phyloP scores from a whole-genome alignment of 108 stramenopile species.

The Cyclotella kingstonii region DNA sequence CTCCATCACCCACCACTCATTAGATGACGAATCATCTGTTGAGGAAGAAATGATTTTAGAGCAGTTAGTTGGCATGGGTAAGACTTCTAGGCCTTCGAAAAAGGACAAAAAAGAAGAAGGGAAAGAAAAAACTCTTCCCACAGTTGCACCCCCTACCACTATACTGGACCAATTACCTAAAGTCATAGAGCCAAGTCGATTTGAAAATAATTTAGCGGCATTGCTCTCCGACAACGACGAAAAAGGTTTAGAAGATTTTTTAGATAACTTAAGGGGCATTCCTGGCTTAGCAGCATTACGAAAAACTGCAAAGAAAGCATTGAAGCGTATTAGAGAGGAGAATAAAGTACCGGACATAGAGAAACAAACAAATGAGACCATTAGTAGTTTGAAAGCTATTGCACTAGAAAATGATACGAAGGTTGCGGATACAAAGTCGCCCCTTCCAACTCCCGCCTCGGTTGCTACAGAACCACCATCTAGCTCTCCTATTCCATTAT shows the following conservation, averaged over 20 bases:
- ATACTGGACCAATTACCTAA: background rate
- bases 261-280: slow-evolving; percentile 75
- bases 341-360: slow-evolving; percentile 25
- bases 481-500: slow-evolving; percentile 17
- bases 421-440: background rate
- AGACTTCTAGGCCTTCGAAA: slow-evolving; percentile 27
- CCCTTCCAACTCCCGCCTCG: slow-evolving; percentile 2
- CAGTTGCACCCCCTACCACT: slow-evolving; percentile 8
- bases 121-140: slow-evolving; percentile 8
- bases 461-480: slow-evolving; percentile 18
- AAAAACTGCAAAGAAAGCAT: slow-evolving; percentile 89
- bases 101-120: slow-evolving; percentile 39
- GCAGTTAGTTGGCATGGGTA: slow-evolving; percentile 36
- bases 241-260: slow-evolving; percentile 71
- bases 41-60: slow-evolving; percentile 49
- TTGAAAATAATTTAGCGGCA: slow-evolving; percentile 45
- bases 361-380: slow-evolving; percentile 9
- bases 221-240: slow-evolving; percentile 59
- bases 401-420: background rate
- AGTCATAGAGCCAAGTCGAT: slow-evolving; percentile 4
- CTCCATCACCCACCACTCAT: background rate
- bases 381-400: background rate
- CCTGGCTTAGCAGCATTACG: slow-evolving; percentile 81
- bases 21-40: slow-evolving; percentile 48
- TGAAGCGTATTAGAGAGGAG: slow-evolving; percentile 69